A percentile compares a stretch with the other conserved stretches of the same genome.
Evolutionary conservation across 2,329 filamentous ascomycete genomes (phyloP).

Genomic region (Paracoccidioides brasiliensis): DNA sequence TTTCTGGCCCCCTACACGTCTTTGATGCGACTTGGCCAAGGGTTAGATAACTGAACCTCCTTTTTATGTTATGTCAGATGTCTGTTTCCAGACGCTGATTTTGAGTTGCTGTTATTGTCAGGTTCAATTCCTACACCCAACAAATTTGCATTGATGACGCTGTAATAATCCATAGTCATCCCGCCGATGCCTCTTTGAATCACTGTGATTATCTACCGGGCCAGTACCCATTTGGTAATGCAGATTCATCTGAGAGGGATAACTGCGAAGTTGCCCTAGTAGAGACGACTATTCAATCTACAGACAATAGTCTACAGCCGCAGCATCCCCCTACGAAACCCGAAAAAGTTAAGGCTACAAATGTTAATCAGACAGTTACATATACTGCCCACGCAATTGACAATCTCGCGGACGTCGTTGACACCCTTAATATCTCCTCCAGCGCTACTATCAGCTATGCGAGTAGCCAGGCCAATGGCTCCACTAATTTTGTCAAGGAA

Average conservation of each 20-base stretch:
- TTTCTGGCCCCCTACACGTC: slow-evolving; percentile 26
- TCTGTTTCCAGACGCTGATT: slow-evolving; percentile 3
- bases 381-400: slow-evolving; percentile 21
- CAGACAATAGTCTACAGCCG: background rate
- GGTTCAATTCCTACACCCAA: slow-evolving; percentile 30
- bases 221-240: background rate
- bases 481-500: slow-evolving; percentile 11
- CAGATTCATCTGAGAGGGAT: background rate
- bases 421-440: slow-evolving; percentile 28
- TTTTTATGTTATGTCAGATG: background rate
- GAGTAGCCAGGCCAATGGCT: slow-evolving; percentile 19
- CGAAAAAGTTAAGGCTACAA: background rate
- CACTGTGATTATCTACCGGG: background rate
- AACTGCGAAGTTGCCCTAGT: background rate
- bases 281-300: background rate
- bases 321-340: background rate
- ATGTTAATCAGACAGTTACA: slow-evolving; percentile 19
- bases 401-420: slow-evolving; percentile 27
- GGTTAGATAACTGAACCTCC: slow-evolving; percentile 3
- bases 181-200: background rate
- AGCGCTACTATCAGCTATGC: slow-evolving; percentile 28
- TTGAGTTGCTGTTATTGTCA: background rate
- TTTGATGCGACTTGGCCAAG: slow-evolving; percentile 24
- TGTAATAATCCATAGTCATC: slow-evolving; percentile 16
- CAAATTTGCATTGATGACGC: slow-evolving; percentile 28